Percentiles rank a stretch among this genome's conserved stretches.
These are phyloP conservation scores for Emydomyces testavorans DNA, from an alignment of 2,329 filamentous ascomycete species.

Conservation along the genomic window DNA sequence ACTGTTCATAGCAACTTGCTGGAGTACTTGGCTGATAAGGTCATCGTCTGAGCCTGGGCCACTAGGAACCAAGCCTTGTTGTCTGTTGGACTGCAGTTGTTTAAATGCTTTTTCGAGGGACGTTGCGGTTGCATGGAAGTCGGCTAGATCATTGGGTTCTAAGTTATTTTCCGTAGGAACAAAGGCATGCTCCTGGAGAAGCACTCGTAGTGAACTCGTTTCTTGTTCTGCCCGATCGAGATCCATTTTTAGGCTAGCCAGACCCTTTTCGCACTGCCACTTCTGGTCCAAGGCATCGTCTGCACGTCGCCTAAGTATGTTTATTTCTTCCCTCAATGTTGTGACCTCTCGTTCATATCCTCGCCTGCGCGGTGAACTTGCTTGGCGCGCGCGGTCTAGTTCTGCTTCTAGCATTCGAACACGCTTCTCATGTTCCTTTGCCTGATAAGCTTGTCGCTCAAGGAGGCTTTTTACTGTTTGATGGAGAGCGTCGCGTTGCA, in stretches of 20 bases:
- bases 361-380: constrained; percentile 54
- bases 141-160: constrained; percentile 30
- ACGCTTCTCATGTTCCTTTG: constrained; percentile 69
- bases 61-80: constrained; percentile 44
- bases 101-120: constrained; percentile 63
- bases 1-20: constrained; percentile 68
- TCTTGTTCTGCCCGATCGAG: constrained; percentile 91
- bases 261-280: constrained; percentile 86
- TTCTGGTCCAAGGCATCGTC: constrained; percentile 93
- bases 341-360: constrained; percentile 78
- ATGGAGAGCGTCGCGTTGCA: constrained; percentile 86
- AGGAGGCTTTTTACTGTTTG: constrained; percentile 73
- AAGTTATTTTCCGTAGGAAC: constrained; percentile 49
- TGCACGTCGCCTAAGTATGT: constrained; percentile 68
- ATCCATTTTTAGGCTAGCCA: constrained; percentile 86
- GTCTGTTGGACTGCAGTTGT: constrained; percentile 57
- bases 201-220: constrained; percentile 64
- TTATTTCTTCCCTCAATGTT: constrained; percentile 71
- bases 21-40: constrained; percentile 64
- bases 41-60: constrained; percentile 56
- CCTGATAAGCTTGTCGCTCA: constrained; percentile 73
- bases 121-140: constrained; percentile 51
- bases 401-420: constrained; percentile 66
- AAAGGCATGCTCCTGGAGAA: constrained; percentile 76
- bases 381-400: constrained; percentile 56